phyloP scores from a whole-genome alignment of 345 rosid species.

The Gossypium thurberi region DNA sequence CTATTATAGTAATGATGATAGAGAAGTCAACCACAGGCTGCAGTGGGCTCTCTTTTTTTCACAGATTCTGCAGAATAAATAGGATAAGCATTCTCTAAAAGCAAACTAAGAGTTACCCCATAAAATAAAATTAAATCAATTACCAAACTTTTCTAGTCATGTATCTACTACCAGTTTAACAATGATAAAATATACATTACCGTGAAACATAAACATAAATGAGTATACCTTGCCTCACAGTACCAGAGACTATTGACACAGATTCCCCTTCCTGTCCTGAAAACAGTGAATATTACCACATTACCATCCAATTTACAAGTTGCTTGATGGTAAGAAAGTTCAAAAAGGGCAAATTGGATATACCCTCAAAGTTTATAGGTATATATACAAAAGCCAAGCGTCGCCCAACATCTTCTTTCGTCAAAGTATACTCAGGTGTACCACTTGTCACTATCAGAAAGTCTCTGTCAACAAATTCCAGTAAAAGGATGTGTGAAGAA shows the following conservation, averaged over 20 bases:
- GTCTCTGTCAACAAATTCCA: conserved; percentile 40
- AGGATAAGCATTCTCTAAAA: background rate
- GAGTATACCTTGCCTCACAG: conserved; percentile 71
- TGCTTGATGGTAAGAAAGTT: conserved; percentile 11
- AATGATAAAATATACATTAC: background rate
- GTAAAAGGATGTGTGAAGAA: background rate
- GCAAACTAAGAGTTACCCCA: background rate
- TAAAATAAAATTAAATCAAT: background rate
- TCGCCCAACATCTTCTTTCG: conserved; percentile 80
- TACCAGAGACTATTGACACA: conserved; percentile 45
- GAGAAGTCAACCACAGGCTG: background rate
- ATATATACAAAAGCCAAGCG: conserved; percentile 65
- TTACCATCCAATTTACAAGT: conserved; percentile 8
- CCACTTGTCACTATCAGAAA: conserved; percentile 56
- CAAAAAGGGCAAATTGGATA: conserved; percentile 16
- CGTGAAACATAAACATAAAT: conserved; percentile 10
- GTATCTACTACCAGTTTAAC: conserved; percentile 1
- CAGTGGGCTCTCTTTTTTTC: background rate
- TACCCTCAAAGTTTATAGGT: conserved; percentile 95
- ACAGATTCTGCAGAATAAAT: background rate
- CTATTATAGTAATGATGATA: background rate
- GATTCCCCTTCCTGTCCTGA: conserved; percentile 91
- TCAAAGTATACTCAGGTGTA: conserved; percentile 71
- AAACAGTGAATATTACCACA: conserved; percentile 15
- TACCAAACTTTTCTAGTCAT: background rate